These are phyloP conservation scores for Tephrocybe sp. DNA, from an alignment of 768 basidiomycete species.

Conservation along the genomic window DNA sequence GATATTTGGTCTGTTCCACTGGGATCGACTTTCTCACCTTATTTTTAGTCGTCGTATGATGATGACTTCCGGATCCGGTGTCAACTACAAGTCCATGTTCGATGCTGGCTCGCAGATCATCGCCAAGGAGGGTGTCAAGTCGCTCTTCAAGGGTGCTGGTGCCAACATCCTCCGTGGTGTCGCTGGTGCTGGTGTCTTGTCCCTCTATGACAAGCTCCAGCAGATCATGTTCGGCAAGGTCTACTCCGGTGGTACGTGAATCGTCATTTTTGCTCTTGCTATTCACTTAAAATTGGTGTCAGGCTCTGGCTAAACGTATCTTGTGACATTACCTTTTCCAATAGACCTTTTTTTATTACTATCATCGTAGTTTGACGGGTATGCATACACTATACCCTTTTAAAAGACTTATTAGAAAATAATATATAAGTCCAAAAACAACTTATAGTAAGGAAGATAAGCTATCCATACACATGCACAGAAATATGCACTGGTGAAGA, in stretches of 20 bases:
- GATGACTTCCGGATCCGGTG: constrained; percentile 97
- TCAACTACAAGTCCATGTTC: constrained; percentile 99
- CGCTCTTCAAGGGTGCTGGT: constrained; percentile 99
- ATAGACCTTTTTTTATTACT: constrained; percentile 36
- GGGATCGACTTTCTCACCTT: constrained; percentile 18
- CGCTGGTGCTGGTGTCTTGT: constrained; percentile 99
- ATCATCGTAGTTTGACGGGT: constrained; percentile 30
- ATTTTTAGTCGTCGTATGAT: constrained; percentile 96
- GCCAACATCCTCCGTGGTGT: constrained; percentile 97
- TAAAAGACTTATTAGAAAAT: constrained; percentile 33
- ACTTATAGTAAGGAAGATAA: too few species aligned
- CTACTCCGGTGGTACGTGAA: constrained; percentile 86
- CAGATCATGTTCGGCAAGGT: constrained; percentile 97
- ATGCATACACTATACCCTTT: constrained; percentile 42
- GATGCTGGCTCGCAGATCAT: constrained; percentile 91
- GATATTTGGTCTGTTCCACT: neutral
- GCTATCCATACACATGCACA: too few species aligned
- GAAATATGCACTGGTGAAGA: too few species aligned
- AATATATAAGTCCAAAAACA: constrained; percentile 7
- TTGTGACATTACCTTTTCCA: constrained; percentile 22
- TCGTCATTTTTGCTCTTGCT: neutral
- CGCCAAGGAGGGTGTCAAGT: constrained; percentile 92
- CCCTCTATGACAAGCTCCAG: constrained; percentile 98
- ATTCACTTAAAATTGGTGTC: constrained; percentile 3
- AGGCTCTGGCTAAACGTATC: constrained; percentile 48